Evolutionary conservation across 192 early-diverging fungal genomes (phyloP), one percentile per base, ranked within the genome.

Genomic region (Coemansia sp.): DNA sequence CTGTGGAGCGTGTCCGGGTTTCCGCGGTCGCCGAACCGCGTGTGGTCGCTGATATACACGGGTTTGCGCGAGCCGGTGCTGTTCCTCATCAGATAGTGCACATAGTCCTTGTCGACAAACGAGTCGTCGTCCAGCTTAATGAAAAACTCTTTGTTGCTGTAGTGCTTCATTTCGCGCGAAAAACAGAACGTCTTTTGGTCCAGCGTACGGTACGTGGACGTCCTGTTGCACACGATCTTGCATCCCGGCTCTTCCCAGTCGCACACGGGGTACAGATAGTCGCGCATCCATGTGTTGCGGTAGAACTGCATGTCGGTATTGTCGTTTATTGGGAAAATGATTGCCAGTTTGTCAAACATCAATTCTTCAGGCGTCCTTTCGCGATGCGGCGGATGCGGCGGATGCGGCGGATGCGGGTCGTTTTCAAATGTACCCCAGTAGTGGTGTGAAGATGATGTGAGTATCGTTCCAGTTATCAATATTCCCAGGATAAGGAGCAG

Each of bases 291-390:
- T 1, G 72, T 72, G 63, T 81, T 81, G 29, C 56, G 56, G 43
- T 75, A 81, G 46, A 81, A 75, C 67, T 71, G 72, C 69, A 72
- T 81, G 28, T 81, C 78, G 13, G 72, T 81, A 63, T 81, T 75
- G 12, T 72, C 53, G 69, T 80, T 80, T 0, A 75, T 46, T 0
- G 78, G 78, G 56, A 80, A 66, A 20, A 80, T 68, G 12, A 80
- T 68, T 5, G 72, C 78, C 34, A 75, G 69, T 58, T 61, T 64
- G 1, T 68, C 49, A 16, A 65, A 25, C 33, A 80, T 9, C 2
- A 28, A 2, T n/a, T 75, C 53, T 7, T 75, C 63, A 10, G 61
- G 2, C 12, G 31, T n/a, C 34, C 29, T 57, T n/a, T 33, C 31
- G 16, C 7, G 18, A 7, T 57, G 55, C 16, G 28, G 55, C n/a